Percentiles rank a stretch among this genome's conserved stretches.
Evolutionary conservation across 2,329 filamentous ascomycete species (phyloP).

Genomic region (Hymenoscyphus infarciens): DNA sequence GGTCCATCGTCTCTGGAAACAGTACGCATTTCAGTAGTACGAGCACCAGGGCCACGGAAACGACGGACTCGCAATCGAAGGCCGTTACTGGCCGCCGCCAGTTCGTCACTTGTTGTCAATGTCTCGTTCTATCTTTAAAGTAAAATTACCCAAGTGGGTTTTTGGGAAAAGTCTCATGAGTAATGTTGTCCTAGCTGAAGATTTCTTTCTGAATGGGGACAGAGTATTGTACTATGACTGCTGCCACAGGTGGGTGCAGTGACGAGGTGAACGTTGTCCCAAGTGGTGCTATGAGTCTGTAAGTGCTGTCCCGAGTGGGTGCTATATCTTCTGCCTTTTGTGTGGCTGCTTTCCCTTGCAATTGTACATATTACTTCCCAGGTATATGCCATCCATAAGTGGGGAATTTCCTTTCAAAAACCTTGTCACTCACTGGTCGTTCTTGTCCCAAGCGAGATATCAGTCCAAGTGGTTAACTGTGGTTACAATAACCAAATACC

Average conservation of each 20-base stretch:
- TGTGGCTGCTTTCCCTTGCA: not conserved
- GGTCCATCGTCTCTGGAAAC: conserved; percentile 7
- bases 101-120: not conserved
- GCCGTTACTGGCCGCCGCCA: not conserved
- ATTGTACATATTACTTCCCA: not conserved
- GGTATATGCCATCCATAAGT: not conserved
- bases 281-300: not conserved
- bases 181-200: not conserved
- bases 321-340: not conserved
- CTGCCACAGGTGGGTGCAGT: not conserved
- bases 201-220: not conserved
- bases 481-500: not conserved
- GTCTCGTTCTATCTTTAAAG: conserved; percentile 1
- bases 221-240: not conserved
- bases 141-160: not conserved
- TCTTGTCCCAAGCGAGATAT: conserved; percentile 2
- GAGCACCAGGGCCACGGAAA: not conserved
- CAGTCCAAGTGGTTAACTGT: not conserved
- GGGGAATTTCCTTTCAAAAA: not conserved
- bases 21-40: not conserved
- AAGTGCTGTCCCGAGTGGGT: conserved; percentile 1
- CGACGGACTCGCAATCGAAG: not conserved
- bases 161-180: not conserved
- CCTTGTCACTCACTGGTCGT: not conserved
- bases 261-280: not conserved